Percentiles rank a stretch among this genome's conserved stretches.
These are phyloP conservation scores for Chytriomyces sp. DNA, from an alignment of 192 early-diverging fungal species.

Conservation along the genomic window DNA sequence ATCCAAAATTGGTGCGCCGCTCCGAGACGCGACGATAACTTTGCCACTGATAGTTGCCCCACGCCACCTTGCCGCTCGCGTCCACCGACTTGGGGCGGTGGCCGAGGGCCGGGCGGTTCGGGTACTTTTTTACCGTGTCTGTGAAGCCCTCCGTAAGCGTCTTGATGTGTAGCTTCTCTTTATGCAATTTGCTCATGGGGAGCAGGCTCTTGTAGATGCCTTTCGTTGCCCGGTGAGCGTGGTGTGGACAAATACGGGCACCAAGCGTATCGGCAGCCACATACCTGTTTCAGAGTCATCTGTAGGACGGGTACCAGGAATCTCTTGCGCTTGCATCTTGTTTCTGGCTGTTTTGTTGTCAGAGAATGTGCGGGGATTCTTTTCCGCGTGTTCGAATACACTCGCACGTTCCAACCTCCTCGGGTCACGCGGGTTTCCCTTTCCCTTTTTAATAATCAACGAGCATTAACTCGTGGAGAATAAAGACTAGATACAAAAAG, in stretches of 20 bases:
- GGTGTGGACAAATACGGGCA: neutral
- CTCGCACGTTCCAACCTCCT: no score
- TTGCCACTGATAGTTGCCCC: constrained; percentile 49
- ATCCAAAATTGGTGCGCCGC: constrained; percentile 44
- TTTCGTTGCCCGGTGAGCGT: neutral
- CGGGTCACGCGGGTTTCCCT: no score
- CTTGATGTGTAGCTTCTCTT: constrained; percentile 40
- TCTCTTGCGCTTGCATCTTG: constrained; percentile 4
- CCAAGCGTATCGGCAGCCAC: neutral
- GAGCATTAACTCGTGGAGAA: no score
- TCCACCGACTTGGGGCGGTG: constrained; percentile 15
- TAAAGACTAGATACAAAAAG: no score
- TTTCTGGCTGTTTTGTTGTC: no score
- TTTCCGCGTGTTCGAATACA: no score
- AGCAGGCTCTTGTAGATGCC: constrained; percentile 44
- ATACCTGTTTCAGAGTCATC: constrained; percentile 25
- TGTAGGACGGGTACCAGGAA: constrained; percentile 20
- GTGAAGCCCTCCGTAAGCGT: constrained; percentile 49
- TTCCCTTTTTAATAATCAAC: no score
- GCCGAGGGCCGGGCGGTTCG: constrained; percentile 28
- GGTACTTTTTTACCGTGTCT: constrained; percentile 29
- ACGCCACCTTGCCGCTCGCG: constrained; percentile 14
- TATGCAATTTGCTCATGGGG: constrained; percentile 38
- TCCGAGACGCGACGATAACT: constrained; percentile 38
- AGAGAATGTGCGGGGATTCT: no score